Evolutionary conservation across 2,329 filamentous ascomycete species (phyloP), one percentile per base, ranked within the genome.

Genomic region (Gaeumannomyces sp.): DNA sequence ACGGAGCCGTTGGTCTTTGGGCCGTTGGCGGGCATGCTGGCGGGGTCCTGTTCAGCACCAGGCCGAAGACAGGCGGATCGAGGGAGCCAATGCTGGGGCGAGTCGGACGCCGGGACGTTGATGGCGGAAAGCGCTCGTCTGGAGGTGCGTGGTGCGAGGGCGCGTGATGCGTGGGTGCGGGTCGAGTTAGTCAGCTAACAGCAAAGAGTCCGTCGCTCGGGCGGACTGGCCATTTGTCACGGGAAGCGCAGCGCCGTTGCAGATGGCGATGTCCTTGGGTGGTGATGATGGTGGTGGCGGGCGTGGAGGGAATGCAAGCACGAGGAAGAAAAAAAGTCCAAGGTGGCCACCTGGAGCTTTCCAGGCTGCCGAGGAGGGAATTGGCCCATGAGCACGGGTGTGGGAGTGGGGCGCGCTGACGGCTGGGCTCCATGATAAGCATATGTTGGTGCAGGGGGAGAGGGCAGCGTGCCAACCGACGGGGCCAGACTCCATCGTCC

Each of bases 41-140:
- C 31, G 10, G 56, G 14, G 33, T 60, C 28, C 56, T 22, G 56
- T 38, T 64, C 69, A 72, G 70, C 69, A 59, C 71, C 68, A 67
- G 69, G 70, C 71, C 68, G 69, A 68, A 58, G 31, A 64, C 61
- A 62, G 45, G 61, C 50, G 45, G 56, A 25, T 62, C 61, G 61
- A 14, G 65, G 7, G 28, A 35, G 61, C 61, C 61, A 62, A n/a
- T 50, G 25, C 45, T 62, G 61, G 45, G 45, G 45, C 61, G 61
- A 62, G 45, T 62, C 45, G 56, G 61, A n/a, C 45, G 45, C 45
- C 45, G 45, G n/a, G 22, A 53, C 7, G 45, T 45, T 62, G 38
- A 62, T 31, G 10, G 28, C 31, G 6, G 61, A 28, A 27, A 62
- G 38, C 14, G 61, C 45, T 62, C 50, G 50, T 29, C 61, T 62